Conservation (phyloP, 805 yeast species). For the Pichia californica region DNA sequence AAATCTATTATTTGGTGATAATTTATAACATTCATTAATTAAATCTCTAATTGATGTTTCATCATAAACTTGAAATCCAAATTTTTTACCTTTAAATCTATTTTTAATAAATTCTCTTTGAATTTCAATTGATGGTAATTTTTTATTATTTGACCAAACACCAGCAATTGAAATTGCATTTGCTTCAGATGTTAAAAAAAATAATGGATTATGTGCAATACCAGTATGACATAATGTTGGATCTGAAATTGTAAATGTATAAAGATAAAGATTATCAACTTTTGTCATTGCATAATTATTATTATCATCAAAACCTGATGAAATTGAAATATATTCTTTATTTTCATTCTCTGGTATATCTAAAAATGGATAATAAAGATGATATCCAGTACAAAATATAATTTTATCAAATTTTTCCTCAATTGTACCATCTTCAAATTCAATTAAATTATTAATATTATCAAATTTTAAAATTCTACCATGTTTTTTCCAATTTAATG, state of each 20-base stretch:
- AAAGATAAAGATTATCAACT: conserved; percentile 18
- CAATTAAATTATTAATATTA: conserved; percentile 24
- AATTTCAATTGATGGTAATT: conserved; percentile 31
- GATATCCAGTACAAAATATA: conserved; percentile 46
- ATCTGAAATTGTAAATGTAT: conserved; percentile 36
- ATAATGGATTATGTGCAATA: conserved; percentile 35
- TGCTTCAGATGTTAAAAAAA: conserved; percentile 44
- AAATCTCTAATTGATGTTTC: conserved; percentile 11
- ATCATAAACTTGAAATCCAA: conserved; percentile 15
- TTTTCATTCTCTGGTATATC: conserved; percentile 21
- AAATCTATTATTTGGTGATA: conserved; percentile 12
- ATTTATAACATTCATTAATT: conserved; percentile 9
- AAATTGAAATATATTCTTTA: conserved; percentile 15
- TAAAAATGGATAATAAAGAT: conserved; percentile 37
- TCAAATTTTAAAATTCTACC: conserved; percentile 25
- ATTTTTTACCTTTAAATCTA: conserved; percentile 11
- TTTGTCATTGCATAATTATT: conserved; percentile 13
- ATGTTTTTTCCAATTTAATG: conserved; percentile 26
- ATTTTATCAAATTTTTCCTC: conserved; percentile 32
- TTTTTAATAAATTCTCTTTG: conserved; percentile 8
- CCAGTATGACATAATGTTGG: conserved; percentile 38
- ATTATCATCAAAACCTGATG: conserved; percentile 31
- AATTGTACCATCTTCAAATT: conserved; percentile 29
- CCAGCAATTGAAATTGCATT: conserved; percentile 49
- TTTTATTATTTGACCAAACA: conserved; percentile 40